Evolutionary conservation across 1,139 yeast genomes (phyloP).

Genomic region (Geotrichum fermentans): DNA sequence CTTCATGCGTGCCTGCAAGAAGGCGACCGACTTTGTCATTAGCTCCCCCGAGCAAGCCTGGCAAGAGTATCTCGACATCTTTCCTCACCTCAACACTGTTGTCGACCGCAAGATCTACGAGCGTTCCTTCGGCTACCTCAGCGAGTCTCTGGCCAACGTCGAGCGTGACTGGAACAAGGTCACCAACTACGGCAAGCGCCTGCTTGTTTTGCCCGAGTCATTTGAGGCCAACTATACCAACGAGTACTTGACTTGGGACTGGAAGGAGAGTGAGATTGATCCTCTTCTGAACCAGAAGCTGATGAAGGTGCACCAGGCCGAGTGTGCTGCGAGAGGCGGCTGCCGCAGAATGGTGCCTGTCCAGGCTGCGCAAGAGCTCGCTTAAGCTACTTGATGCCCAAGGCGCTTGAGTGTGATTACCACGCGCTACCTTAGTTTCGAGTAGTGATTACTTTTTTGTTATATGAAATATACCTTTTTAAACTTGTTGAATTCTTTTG

Average conservation of each 20-base stretch:
- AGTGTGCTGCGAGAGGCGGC: conserved; percentile 48
- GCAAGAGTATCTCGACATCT: conserved; percentile 46
- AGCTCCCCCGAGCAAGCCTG: conserved; percentile 46
- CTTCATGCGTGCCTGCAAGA: conserved; percentile 48
- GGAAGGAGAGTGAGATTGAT: conserved; percentile 40
- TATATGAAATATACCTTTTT: too few species aligned
- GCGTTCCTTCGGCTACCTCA: conserved; percentile 53
- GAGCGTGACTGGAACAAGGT: conserved; percentile 57
- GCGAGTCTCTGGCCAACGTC: conserved; percentile 50
- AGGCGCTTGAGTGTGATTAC: too few species aligned
- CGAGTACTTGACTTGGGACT: conserved; percentile 48
- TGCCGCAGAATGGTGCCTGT: conserved; percentile 43
- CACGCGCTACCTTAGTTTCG: too few species aligned
- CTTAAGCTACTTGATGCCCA: too few species aligned
- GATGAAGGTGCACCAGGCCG: conserved; percentile 47
- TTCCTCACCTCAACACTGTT: conserved; percentile 45
- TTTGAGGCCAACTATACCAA: conserved; percentile 50
- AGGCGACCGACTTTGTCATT: conserved; percentile 48
- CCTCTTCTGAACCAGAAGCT: conserved; percentile 46
- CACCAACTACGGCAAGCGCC: conserved; percentile 52
- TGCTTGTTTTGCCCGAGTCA: conserved; percentile 49
- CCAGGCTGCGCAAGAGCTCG: conserved; percentile 1
- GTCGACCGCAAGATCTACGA: conserved; percentile 48
- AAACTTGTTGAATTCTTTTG: too few species aligned
- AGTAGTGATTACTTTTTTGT: too few species aligned